A percentile compares a stretch with the other conserved stretches of the same genome.
phyloP scores from a whole-genome alignment of 1,284 basidiomycete genomes.

The Phlebopus sp. region DNA sequence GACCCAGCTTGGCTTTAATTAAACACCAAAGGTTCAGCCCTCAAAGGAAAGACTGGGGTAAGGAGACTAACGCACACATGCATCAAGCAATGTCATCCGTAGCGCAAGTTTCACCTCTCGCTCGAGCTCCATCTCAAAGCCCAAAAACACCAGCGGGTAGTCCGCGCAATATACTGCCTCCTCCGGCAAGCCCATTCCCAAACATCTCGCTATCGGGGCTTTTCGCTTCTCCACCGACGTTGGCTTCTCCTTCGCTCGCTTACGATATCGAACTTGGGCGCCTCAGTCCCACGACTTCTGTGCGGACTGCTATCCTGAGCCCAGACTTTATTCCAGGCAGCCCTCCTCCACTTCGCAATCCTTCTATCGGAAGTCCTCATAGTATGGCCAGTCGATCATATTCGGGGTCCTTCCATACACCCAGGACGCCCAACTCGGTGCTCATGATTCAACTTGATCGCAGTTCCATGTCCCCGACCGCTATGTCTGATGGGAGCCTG shows the following conservation, averaged over 20 bases:
- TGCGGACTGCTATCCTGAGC: neutral
- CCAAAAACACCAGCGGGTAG: neutral
- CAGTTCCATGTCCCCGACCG: conserved; percentile 21
- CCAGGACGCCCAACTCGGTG: conserved; percentile 14
- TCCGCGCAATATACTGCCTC: conserved; percentile 10
- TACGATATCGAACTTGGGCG: conserved; percentile 7
- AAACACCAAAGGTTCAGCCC: conserved; percentile 1
- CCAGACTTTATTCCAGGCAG: conserved; percentile 4
- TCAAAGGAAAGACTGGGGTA: neutral
- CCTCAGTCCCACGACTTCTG: conserved; percentile 3
- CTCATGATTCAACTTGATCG: conserved; percentile 21
- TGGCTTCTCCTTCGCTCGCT: conserved; percentile 1
- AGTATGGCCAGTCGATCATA: neutral
- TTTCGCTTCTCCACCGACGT: conserved; percentile 11
- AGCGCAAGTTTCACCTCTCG: conserved; percentile 2
- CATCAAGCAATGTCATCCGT: conserved; percentile 4
- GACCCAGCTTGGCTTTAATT: neutral
- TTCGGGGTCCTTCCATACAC: conserved; percentile 7
- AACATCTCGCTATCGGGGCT: conserved; percentile 21
- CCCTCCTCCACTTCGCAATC: conserved; percentile 7
- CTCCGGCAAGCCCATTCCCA: conserved; percentile 17
- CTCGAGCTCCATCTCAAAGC: conserved; percentile 7
- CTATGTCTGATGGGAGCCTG: conserved; percentile 26
- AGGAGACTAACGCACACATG: conserved; percentile 14
- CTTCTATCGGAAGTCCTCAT: neutral